phyloP scores from a whole-genome alignment of 2,329 filamentous ascomycete genomes.

The Fusarium bulbicola region DNA sequence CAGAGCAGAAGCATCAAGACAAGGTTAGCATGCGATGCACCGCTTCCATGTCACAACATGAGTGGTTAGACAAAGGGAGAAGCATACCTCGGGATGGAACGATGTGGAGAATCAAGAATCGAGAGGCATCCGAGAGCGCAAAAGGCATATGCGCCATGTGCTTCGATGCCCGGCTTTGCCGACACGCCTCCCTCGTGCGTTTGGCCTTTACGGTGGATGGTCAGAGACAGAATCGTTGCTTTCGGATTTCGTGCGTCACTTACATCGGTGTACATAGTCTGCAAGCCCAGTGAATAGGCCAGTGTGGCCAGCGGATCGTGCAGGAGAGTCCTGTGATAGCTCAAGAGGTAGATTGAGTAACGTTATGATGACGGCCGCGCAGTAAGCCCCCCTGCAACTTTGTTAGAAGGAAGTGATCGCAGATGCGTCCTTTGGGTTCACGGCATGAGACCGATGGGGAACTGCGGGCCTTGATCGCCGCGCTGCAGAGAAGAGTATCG shows the following conservation, averaged over 20 bases:
- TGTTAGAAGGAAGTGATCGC: slow-evolving; percentile 15
- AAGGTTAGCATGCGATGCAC: slow-evolving; percentile 50
- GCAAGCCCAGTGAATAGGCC: slow-evolving; percentile 76
- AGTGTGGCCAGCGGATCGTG: slow-evolving; percentile 67
- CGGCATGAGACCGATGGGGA: slow-evolving; percentile 14
- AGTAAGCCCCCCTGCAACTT: slow-evolving; percentile 81
- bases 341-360: slow-evolving; percentile 85
- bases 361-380: slow-evolving; percentile 84
- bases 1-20: slow-evolving; percentile 30
- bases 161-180: slow-evolving; percentile 84
- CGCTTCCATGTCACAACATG: slow-evolving; percentile 43
- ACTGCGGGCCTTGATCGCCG: slow-evolving; percentile 26
- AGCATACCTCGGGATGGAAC: slow-evolving; percentile 75
- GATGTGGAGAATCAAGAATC: slow-evolving; percentile 81
- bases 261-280: slow-evolving; percentile 83
- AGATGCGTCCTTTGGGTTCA: slow-evolving; percentile 2
- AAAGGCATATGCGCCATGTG: slow-evolving; percentile 96
- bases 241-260: slow-evolving; percentile 49
- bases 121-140: slow-evolving; percentile 90
- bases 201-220: slow-evolving; percentile 68
- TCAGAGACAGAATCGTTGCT: slow-evolving; percentile 21
- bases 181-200: slow-evolving; percentile 96
- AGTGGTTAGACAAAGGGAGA: slow-evolving; percentile 41
- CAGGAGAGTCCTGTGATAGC: slow-evolving; percentile 77
- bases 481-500: neutral